Conservation (phyloP, 2,329 filamentous ascomycete genomes). For the Microcyclosporella mali region DNA sequence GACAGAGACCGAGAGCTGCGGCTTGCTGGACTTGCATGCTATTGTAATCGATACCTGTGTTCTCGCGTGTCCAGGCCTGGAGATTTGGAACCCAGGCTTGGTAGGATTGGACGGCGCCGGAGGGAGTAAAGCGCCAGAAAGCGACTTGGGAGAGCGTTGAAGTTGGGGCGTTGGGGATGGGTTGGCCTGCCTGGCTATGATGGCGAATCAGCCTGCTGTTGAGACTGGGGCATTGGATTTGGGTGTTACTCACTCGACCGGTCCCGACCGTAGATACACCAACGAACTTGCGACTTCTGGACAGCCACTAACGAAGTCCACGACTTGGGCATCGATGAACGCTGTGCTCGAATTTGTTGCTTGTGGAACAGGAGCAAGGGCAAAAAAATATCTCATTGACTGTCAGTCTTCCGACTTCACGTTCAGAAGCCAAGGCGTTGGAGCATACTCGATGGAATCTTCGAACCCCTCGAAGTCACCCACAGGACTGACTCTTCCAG, state of each 20-base stretch:
- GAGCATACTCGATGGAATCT: slow-evolving; percentile 42
- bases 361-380: slow-evolving; percentile 33
- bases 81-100: slow-evolving; percentile 43
- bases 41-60: slow-evolving; percentile 20
- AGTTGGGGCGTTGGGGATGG: slow-evolving; percentile 9
- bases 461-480: slow-evolving; percentile 40
- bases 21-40: slow-evolving; percentile 26
- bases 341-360: slow-evolving; percentile 19
- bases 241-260: slow-evolving; percentile 3
- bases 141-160: slow-evolving; percentile 28
- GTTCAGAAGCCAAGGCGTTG: slow-evolving; percentile 26
- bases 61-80: slow-evolving; percentile 29
- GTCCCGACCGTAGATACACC: slow-evolving; percentile 16
- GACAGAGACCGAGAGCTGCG: slow-evolving; percentile 33
- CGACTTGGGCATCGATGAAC: slow-evolving; percentile 20
- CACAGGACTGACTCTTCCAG: slow-evolving; percentile 38
- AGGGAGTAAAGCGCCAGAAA: slow-evolving; percentile 44
- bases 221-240: no score
- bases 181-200: slow-evolving; percentile 1
- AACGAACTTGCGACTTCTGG: slow-evolving; percentile 18
- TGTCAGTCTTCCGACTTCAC: background rate
- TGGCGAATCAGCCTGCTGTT: no score
- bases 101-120: slow-evolving; percentile 39
- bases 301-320: slow-evolving; percentile 19
- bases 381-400: slow-evolving; percentile 36